Conservation (phyloP, 1,284 basidiomycete species). For the Ustilago cynodontis region DNA sequence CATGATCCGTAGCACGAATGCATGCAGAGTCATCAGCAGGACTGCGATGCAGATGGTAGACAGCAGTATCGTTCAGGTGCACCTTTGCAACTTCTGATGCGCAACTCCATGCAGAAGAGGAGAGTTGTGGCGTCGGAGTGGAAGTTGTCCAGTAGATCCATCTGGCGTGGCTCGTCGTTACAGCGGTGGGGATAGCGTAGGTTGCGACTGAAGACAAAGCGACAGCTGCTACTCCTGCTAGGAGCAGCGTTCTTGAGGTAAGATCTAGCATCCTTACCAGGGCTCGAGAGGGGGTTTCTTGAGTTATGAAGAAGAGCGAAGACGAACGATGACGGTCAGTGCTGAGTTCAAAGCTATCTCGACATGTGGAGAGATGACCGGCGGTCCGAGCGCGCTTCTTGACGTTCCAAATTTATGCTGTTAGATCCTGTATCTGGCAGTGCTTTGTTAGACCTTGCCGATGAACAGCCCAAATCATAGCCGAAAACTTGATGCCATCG, state of each 20-base stretch:
- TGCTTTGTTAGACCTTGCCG: background rate
- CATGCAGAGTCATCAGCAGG: background rate
- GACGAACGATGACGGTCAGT: background rate
- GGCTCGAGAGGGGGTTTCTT: background rate
- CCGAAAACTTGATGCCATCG: no score
- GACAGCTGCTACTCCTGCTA: background rate
- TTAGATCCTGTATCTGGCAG: background rate
- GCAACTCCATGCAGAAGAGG: background rate
- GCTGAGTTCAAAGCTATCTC: background rate
- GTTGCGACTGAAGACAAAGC: conserved; percentile 5
- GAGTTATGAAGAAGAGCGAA: background rate
- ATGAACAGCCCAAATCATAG: background rate
- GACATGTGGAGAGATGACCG: background rate
- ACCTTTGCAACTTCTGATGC: conserved; percentile 13
- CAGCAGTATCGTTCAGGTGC: background rate
- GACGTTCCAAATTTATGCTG: background rate
- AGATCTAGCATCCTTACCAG: background rate
- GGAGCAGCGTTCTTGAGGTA: background rate
- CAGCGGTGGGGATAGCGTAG: background rate
- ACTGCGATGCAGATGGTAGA: background rate
- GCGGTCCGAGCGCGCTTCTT: background rate
- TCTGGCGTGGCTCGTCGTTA: background rate
- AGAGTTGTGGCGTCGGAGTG: background rate
- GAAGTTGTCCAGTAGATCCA: conserved; percentile 23
- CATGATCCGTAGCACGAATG: background rate